Evolutionary conservation across 768 basidiomycete species (phyloP).

Genomic region (Bullera alba): DNA sequence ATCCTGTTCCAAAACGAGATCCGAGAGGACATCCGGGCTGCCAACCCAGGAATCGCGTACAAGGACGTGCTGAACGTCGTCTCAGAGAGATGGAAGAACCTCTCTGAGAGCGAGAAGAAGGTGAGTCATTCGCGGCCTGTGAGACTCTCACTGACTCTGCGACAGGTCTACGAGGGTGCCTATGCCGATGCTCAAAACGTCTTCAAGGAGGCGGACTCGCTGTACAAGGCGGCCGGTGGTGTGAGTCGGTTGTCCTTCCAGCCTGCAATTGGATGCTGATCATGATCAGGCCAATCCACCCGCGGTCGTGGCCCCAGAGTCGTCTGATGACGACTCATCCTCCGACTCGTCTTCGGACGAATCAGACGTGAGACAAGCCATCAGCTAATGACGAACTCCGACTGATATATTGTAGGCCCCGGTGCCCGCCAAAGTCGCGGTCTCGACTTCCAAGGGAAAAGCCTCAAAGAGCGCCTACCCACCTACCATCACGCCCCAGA

Average conservation of each 20-base stretch:
- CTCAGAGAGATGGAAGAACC: slow-evolving; percentile 63
- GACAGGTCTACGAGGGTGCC: slow-evolving; percentile 55
- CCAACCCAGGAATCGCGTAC: slow-evolving; percentile 61
- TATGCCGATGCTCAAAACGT: slow-evolving; percentile 58
- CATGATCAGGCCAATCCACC: no score
- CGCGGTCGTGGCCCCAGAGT: neutral
- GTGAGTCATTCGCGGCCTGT: slow-evolving; percentile 50
- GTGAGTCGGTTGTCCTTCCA: no score
- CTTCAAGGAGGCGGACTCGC: slow-evolving; percentile 58
- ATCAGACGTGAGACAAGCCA: neutral
- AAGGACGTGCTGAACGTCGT: slow-evolving; percentile 66
- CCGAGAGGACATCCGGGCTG: slow-evolving; percentile 62
- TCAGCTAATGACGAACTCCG: no score
- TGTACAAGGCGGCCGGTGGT: slow-evolving; percentile 12
- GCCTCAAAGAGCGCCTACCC: no score
- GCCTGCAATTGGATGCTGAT: no score
- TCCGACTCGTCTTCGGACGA: neutral
- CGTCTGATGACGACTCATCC: neutral
- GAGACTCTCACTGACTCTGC: slow-evolving; percentile 1
- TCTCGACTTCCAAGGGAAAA: no score
- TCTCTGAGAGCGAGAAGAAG: slow-evolving; percentile 64
- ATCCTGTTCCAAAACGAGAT: slow-evolving; percentile 90
- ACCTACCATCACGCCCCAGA: neutral
- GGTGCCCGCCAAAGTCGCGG: no score
- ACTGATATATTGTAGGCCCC: neutral